These are phyloP conservation scores for Coffea canephora DNA, from an alignment of 257 asterid genomes.

Conservation along the genomic window DNA sequence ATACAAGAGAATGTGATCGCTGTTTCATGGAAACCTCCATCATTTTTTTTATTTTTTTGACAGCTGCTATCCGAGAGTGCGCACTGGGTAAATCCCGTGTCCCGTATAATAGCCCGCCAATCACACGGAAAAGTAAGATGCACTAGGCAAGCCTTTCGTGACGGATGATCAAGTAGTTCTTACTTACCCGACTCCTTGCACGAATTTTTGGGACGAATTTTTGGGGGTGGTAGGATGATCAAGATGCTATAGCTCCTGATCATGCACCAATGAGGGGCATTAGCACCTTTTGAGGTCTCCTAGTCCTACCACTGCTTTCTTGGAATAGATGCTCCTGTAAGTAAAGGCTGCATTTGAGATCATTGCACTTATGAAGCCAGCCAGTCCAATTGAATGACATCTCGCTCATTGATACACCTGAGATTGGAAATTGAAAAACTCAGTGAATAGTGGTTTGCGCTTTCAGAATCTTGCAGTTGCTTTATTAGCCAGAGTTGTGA, in stretches of 20 bases:
- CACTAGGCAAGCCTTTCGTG: too few species aligned
- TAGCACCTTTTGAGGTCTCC: slow-evolving; percentile 9
- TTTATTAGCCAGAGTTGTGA: background rate
- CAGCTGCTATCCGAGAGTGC: too few species aligned
- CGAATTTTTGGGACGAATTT: too few species aligned
- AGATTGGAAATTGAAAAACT: background rate
- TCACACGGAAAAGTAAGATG: too few species aligned
- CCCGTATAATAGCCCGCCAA: too few species aligned
- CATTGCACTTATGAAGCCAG: slow-evolving; percentile 65
- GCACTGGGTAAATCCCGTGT: too few species aligned
- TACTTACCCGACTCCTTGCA: too few species aligned
- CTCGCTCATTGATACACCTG: slow-evolving; percentile 62
- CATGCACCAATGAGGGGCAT: background rate
- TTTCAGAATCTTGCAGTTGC: slow-evolving; percentile 2
- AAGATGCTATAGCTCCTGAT: background rate
- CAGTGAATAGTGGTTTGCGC: background rate
- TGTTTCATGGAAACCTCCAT: too few species aligned
- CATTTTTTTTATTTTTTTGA: too few species aligned
- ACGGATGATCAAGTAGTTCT: too few species aligned
- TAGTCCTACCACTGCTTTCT: slow-evolving; percentile 64
- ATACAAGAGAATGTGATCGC: too few species aligned
- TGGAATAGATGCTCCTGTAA: slow-evolving; percentile 62
- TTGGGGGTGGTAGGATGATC: too few species aligned
- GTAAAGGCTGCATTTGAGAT: slow-evolving; percentile 60
- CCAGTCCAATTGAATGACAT: slow-evolving; percentile 66